Percentiles rank a stretch among this genome's conserved stretches.
Evolutionary conservation across 1,284 basidiomycete genomes (phyloP).

Genomic region (Fistulina hepatica): DNA sequence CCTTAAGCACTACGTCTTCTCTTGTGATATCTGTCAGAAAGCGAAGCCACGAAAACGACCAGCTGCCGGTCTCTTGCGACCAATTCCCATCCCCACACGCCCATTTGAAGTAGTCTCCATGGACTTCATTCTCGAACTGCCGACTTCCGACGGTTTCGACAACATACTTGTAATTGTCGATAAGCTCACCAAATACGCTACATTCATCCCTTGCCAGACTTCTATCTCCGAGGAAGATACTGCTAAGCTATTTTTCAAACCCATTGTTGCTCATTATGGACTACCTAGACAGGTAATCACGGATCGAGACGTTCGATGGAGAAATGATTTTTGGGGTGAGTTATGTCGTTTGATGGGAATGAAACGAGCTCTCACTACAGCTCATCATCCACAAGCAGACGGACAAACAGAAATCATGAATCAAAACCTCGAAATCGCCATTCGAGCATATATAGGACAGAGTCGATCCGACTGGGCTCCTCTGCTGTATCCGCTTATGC

Average conservation of each 20-base stretch:
- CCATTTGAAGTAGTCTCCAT: constrained; percentile 18
- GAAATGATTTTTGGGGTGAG: constrained; percentile 15
- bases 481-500: constrained; percentile 11
- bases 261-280: constrained; percentile 14
- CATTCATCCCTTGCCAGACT: constrained; percentile 26
- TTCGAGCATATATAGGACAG: constrained; percentile 12
- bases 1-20: constrained; percentile 24
- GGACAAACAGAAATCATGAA: constrained; percentile 13
- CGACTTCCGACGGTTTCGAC: constrained; percentile 24
- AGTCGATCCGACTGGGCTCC: constrained; percentile 13
- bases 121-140: constrained; percentile 15
- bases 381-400: constrained; percentile 10
- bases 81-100: constrained; percentile 9
- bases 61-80: constrained; percentile 8
- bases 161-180: constrained; percentile 23
- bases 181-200: constrained; percentile 29
- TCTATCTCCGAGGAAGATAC: constrained; percentile 6
- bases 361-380: constrained; percentile 4
- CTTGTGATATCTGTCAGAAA: constrained; percentile 26
- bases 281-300: constrained; percentile 15
- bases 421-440: constrained; percentile 11
- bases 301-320: constrained; percentile 18
- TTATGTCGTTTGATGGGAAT: constrained; percentile 1
- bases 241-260: constrained; percentile 14
- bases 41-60: constrained; percentile 19